Evolutionary conservation across 2,329 filamentous ascomycete genomes (phyloP).

Genomic region (Stagonosporopsis cucurbitacearum): DNA sequence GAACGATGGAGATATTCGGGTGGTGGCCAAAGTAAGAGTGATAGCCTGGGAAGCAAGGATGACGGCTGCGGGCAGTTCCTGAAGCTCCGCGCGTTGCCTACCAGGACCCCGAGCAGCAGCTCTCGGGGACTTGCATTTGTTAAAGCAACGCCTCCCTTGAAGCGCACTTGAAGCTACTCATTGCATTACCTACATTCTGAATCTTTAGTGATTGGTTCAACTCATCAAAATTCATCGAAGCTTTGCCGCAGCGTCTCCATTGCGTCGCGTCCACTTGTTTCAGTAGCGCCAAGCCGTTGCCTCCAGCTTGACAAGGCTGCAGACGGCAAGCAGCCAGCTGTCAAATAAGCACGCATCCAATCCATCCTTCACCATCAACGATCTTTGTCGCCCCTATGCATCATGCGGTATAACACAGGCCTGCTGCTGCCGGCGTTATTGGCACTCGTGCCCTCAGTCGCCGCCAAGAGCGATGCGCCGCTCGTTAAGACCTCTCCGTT

Average conservation of each 20-base stretch:
- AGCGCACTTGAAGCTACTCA: neutral
- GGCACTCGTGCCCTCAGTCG: slow-evolving; percentile 47
- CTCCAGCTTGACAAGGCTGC: slow-evolving; percentile 41
- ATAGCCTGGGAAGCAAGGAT: slow-evolving; percentile 11
- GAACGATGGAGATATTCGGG: too few species aligned
- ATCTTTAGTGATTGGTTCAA: neutral
- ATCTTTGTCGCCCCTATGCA: slow-evolving; percentile 41
- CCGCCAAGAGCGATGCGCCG: slow-evolving; percentile 65
- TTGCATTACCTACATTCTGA: neutral
- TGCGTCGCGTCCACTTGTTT: slow-evolving; percentile 39
- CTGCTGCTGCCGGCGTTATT: slow-evolving; percentile 60
- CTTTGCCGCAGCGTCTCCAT: slow-evolving; percentile 21
- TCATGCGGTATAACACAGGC: slow-evolving; percentile 49
- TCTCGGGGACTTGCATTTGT: neutral
- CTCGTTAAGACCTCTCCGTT: slow-evolving; percentile 70
- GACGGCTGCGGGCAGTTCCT: slow-evolving; percentile 4
- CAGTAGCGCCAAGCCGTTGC: slow-evolving; percentile 41
- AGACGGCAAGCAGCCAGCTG: slow-evolving; percentile 45
- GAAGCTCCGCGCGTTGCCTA: slow-evolving; percentile 13
- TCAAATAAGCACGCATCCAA: slow-evolving; percentile 33
- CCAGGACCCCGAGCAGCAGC: slow-evolving; percentile 1
- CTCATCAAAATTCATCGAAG: slow-evolving; percentile 38
- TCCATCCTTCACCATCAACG: slow-evolving; percentile 24
- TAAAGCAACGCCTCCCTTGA: neutral
- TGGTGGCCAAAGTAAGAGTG: too few species aligned